phyloP scores from a whole-genome alignment of 2,329 filamentous ascomycete genomes.

The Beauveria bassiana region DNA sequence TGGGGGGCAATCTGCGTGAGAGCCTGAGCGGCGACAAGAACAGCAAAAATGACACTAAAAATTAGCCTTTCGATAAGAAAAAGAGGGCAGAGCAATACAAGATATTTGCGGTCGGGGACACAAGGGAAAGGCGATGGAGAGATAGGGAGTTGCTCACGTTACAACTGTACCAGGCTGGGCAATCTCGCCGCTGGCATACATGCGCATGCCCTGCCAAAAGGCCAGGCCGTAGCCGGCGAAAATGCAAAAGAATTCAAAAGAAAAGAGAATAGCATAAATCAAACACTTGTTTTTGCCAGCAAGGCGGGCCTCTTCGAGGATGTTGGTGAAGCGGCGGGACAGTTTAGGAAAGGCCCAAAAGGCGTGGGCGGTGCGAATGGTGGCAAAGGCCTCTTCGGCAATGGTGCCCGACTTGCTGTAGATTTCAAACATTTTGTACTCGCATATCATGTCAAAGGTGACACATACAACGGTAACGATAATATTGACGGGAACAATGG shows the following conservation, averaged over 20 bases:
- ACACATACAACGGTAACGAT: slow-evolving; percentile 31
- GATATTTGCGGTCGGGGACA: too few species aligned
- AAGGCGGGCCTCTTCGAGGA: slow-evolving; percentile 31
- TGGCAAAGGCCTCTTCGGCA: slow-evolving; percentile 42
- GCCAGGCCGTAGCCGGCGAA: slow-evolving; percentile 40
- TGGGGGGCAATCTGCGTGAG: slow-evolving; percentile 41
- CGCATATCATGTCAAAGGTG: slow-evolving; percentile 32
- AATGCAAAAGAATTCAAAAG: slow-evolving; percentile 39
- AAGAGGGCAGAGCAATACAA: background rate
- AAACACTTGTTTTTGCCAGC: slow-evolving; percentile 37
- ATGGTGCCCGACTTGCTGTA: slow-evolving; percentile 35
- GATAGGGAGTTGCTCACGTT: slow-evolving; percentile 27
- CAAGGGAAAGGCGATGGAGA: background rate
- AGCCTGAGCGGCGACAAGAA: slow-evolving; percentile 37
- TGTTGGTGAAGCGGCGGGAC: slow-evolving; percentile 31
- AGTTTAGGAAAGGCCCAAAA: slow-evolving; percentile 41
- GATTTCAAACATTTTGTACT: slow-evolving; percentile 35
- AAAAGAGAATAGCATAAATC: slow-evolving; percentile 35
- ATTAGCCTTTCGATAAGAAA: background rate
- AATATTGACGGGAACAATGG: slow-evolving; percentile 37
- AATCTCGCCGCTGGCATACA: slow-evolving; percentile 38
- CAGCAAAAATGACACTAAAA: slow-evolving; percentile 37
- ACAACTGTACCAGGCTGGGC: slow-evolving; percentile 36
- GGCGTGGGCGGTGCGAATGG: slow-evolving; percentile 41
- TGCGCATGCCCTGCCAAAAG: slow-evolving; percentile 44